phyloP scores from a whole-genome alignment of 2,329 filamentous ascomycete genomes.

The Sclerotinia trifoliorum region DNA sequence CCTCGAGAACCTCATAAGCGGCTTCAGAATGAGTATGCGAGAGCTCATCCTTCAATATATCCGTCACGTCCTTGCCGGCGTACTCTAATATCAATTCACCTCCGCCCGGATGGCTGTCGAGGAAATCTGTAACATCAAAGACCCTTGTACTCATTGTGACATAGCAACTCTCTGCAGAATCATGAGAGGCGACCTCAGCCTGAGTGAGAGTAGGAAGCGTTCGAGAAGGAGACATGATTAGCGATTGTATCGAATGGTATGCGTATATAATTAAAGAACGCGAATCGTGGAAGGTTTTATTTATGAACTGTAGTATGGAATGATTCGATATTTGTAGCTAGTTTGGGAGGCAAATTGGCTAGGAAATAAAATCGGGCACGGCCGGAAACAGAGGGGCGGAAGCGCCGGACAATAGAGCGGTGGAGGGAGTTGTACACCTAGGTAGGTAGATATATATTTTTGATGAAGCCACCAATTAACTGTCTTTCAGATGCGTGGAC shows the following conservation, averaged over 20 bases:
- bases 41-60: slow-evolving; percentile 76
- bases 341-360: slow-evolving; percentile 13
- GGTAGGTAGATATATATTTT: too few species aligned
- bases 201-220: slow-evolving; percentile 80
- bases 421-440: neutral
- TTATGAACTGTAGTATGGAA: neutral
- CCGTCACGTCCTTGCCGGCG: slow-evolving; percentile 79
- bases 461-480: neutral
- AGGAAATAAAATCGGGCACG: slow-evolving; percentile 10
- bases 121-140: slow-evolving; percentile 90
- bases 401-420: slow-evolving; percentile 4
- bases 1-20: slow-evolving; percentile 94
- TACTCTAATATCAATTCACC: slow-evolving; percentile 85
- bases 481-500: neutral
- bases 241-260: slow-evolving; percentile 1
- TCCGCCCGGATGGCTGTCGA: slow-evolving; percentile 88
- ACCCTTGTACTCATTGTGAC: slow-evolving; percentile 88
- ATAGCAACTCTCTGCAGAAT: slow-evolving; percentile 80
- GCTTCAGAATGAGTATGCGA: slow-evolving; percentile 87
- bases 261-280: neutral
- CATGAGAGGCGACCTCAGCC: slow-evolving; percentile 79
- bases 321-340: neutral
- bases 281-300: neutral
- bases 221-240: slow-evolving; percentile 68
- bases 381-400: slow-evolving; percentile 7